Base-by-base conservation (phyloP, 2,329 filamentous ascomycete genomes). In the Simplicillium aogashimaense region DNA sequence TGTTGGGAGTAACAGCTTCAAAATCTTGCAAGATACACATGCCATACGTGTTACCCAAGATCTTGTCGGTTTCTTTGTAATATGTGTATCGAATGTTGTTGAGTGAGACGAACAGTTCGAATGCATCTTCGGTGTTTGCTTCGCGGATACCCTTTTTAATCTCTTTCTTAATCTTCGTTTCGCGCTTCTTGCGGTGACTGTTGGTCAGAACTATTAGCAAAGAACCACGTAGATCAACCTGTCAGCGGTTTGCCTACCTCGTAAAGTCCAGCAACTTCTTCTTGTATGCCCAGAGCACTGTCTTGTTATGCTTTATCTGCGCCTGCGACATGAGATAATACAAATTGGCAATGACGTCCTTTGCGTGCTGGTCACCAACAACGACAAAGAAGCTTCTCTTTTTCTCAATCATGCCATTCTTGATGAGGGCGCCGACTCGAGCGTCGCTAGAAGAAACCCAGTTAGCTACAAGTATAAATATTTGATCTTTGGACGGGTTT, bases 41-140 rank as follows among this genome's bases (percentile, higher is more conserved):
- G 58, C 90, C 90, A 58, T 92, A 98, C 34, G 92, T 98, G 61
- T 97, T 94, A 59, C 92, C 92, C 42, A 97, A 66, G 56, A 98
- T 95, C 72, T 95, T 97, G 56, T 98, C 92, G 20, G 92, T 97
- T 68, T 98, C 92, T 66, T 98, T 98, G 72, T 98, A 98, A 73
- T 95, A 98, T 43, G 92, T 87, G 75, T 98, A 98, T 62, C 92
- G 85, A 59, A 98, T 95, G 63, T 95, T 88, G 67, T 97, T 86
- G 42, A 95, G 80, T 43, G 88, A 92, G 53, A 97, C 83, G 65
- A 97, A 98, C 40, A 97, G 77, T 66, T 98, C 92, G 68, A 98
- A 98, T 0, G 92, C 85, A 58, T 98, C 92, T 58, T 94, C 87
- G 40, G 80, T 76, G 61, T 98, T 95, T 46, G 85, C 78, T 63